These are phyloP conservation scores for Suillus sp. DNA, from an alignment of 768 basidiomycete genomes.

Conservation along the genomic window DNA sequence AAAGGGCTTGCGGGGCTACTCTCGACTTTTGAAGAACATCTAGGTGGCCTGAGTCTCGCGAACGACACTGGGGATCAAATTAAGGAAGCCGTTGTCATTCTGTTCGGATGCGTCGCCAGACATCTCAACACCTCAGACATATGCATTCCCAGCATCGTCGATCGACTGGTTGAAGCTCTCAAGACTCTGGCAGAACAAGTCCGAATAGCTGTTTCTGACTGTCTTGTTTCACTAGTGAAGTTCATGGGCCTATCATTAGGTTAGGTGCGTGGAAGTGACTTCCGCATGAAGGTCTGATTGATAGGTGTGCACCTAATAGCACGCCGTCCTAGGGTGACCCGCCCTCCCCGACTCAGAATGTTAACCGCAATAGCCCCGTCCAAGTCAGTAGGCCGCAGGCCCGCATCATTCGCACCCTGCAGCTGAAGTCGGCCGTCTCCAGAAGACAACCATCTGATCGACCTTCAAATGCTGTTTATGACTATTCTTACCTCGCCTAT, in stretches of 20 bases:
- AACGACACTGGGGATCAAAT: slow-evolving; percentile 83
- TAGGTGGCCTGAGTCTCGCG: slow-evolving; percentile 50
- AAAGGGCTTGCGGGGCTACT: slow-evolving; percentile 73
- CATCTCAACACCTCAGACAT: slow-evolving; percentile 79
- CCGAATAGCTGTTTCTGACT: slow-evolving; percentile 95
- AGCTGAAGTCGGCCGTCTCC: neutral
- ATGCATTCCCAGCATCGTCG: no score
- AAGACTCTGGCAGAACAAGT: slow-evolving; percentile 96
- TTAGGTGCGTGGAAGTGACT: no score
- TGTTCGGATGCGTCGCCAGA: slow-evolving; percentile 89
- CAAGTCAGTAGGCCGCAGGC: neutral
- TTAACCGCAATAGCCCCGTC: neutral
- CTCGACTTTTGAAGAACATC: slow-evolving; percentile 69
- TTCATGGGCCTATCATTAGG: slow-evolving; percentile 67
- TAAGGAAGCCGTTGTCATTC: slow-evolving; percentile 92
- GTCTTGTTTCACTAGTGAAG: slow-evolving; percentile 83
- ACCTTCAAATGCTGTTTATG: neutral
- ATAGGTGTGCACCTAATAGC: no score
- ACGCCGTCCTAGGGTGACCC: no score
- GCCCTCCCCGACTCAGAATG: no score
- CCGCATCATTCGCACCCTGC: neutral
- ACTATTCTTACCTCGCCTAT: neutral
- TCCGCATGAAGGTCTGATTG: no score
- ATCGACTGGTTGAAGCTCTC: no score
- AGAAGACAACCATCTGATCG: neutral